Evolutionary conservation across 192 early-diverging fungal species (phyloP), one percentile per base, ranked within the genome.

Genomic region (Backusella westeae): DNA sequence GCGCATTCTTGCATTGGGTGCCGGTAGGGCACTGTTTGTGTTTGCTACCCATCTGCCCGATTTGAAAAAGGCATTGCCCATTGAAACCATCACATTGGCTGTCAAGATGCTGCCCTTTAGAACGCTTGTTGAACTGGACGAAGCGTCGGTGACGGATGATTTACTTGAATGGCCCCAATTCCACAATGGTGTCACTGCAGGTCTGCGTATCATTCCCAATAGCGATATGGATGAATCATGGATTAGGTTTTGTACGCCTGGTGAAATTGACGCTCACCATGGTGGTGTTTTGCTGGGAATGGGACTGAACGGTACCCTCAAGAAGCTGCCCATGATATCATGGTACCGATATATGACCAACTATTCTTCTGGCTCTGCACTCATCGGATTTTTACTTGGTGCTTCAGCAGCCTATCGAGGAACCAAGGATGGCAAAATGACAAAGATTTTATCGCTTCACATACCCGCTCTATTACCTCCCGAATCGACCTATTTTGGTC

Each of bases 121-220:
- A 49, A 78, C 88, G 6, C 77, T 85, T 15, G 89, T 91, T 23
- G 78, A 86, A 29, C 70, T 89, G 8, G 90, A 92, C 39, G 56
- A 83, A 1, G 70, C 19, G 49, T 76, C 4, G 23, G 86, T 41
- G 75, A 26, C 78, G 1, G 80, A 87, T 3, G 80, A 89, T 10
- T 75, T 86, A 29, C 39, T 89, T 21, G 85, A 89, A 71, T 97
- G 96, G 96, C 91, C 95, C 3, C 83, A 91, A 23, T 98, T 98
- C 75, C 95, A 98, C 80, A 91, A 93, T 69, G 97, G 96, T 3
- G 95, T 95, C 1, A 90, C 94, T 23, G 86, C 90, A 1, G 95
- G 91, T 5, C 84, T 97, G 5, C 82, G 89, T 4, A 88, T 97
- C 10, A 85, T 88, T 6, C 81, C 86, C 0, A 82, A 85, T 21